Conservation (phyloP, 2,329 filamentous ascomycete species). For the Metarhizium sp. region DNA sequence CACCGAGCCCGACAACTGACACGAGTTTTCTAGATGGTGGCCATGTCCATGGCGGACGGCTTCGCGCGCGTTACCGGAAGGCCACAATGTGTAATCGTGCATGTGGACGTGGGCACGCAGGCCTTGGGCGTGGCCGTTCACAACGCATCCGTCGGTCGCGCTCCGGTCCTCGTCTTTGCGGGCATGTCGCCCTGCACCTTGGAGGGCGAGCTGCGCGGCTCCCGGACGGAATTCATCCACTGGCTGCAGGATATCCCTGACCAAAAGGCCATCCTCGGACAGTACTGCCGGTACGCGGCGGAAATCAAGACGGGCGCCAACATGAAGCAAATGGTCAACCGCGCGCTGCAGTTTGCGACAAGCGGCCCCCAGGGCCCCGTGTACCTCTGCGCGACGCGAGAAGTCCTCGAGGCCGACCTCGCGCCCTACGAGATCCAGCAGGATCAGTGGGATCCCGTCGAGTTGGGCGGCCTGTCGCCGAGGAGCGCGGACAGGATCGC, state of each 20-base stretch:
- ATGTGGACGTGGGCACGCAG: constrained; percentile 68
- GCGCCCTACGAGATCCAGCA: constrained; percentile 51
- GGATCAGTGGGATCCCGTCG: constrained; percentile 56
- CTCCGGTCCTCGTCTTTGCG: constrained; percentile 65
- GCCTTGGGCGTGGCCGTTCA: constrained; percentile 64
- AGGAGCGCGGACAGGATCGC: constrained; percentile 46
- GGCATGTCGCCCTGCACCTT: constrained; percentile 64
- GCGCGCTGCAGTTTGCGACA: constrained; percentile 67
- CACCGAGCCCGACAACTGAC: no score
- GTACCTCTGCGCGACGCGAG: constrained; percentile 63
- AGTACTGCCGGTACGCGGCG: constrained; percentile 71
- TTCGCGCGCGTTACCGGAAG: constrained; percentile 60
- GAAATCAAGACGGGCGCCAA: constrained; percentile 75
- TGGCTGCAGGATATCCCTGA: constrained; percentile 74
- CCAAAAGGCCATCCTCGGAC: constrained; percentile 64
- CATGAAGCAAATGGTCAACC: constrained; percentile 75
- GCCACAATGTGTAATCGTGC: constrained; percentile 64
- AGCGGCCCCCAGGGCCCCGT: constrained; percentile 67
- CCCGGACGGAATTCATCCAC: constrained; percentile 67
- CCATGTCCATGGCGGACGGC: constrained; percentile 75
- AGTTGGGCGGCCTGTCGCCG: constrained; percentile 44
- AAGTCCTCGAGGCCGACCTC: constrained; percentile 75
- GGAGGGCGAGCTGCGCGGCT: constrained; percentile 63
- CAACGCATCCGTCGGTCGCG: constrained; percentile 61
- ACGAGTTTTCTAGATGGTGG: constrained; percentile 55